phyloP scores from a whole-genome alignment of 257 asterid genomes.

The Gentiana macrophylla region DNA sequence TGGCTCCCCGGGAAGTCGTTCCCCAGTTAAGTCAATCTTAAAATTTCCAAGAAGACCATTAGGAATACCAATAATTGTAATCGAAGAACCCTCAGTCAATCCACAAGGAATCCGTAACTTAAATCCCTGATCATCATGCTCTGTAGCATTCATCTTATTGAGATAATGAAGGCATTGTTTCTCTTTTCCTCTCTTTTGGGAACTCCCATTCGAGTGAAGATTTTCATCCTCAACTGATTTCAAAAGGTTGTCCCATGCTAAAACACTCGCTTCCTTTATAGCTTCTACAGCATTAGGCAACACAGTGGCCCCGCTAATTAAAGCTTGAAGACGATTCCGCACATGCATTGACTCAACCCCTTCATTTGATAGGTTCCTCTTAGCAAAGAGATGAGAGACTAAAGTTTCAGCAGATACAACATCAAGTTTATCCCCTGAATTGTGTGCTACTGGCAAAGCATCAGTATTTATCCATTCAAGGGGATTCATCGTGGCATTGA shows the following conservation, averaged over 20 bases:
- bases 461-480: conserved; percentile 68
- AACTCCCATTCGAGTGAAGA: conserved; percentile 46
- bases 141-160: conserved; percentile 70
- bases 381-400: conserved; percentile 37
- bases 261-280: conserved; percentile 65
- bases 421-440: conserved; percentile 39
- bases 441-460: conserved; percentile 41
- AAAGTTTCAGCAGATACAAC: conserved; percentile 45
- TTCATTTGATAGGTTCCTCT: too few species aligned
- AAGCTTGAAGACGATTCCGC: too few species aligned
- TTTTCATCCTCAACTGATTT: conserved; percentile 60
- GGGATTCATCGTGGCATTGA: conserved; percentile 48
- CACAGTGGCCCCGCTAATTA: too few species aligned
- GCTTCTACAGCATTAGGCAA: conserved; percentile 85
- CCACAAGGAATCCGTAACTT: conserved; percentile 87
- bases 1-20: conserved; percentile 90
- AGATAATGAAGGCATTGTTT: conserved; percentile 96
- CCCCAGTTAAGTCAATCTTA: conserved; percentile 81
- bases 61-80: conserved; percentile 85
- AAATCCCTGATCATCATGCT: conserved; percentile 41
- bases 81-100: conserved; percentile 88
- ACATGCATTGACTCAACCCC: too few species aligned
- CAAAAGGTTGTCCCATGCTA: conserved; percentile 77
- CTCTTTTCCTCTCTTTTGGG: conserved; percentile 56
- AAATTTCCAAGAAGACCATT: conserved; percentile 90